These are phyloP conservation scores for Ampelomyces quisqualis DNA, from an alignment of 2,329 filamentous ascomycete species.

Conservation along the genomic window DNA sequence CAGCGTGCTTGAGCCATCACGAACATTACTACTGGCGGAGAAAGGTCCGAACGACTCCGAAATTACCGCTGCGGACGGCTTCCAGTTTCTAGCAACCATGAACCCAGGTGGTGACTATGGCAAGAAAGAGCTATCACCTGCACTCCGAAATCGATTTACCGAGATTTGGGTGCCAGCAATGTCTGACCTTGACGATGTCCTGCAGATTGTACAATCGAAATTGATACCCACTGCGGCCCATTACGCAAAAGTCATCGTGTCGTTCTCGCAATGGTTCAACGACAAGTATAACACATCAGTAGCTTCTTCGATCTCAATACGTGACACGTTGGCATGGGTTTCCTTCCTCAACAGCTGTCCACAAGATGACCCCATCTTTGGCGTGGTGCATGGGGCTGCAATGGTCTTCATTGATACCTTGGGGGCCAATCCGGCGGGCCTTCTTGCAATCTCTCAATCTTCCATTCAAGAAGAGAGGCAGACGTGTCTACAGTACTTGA, in stretches of 20 bases:
- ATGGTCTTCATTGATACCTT: slow-evolving; percentile 96
- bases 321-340: slow-evolving; percentile 91
- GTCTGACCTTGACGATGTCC: slow-evolving; percentile 79
- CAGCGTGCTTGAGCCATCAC: slow-evolving; percentile 86
- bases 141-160: slow-evolving; percentile 92
- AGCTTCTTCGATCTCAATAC: slow-evolving; percentile 78
- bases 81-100: slow-evolving; percentile 98
- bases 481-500: slow-evolving; percentile 71
- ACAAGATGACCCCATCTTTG: slow-evolving; percentile 51
- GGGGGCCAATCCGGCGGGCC: slow-evolving; percentile 88
- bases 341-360: slow-evolving; percentile 78
- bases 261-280: slow-evolving; percentile 93
- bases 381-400: slow-evolving; percentile 79
- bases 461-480: slow-evolving; percentile 70
- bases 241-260: slow-evolving; percentile 70
- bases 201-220: slow-evolving; percentile 82
- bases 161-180: slow-evolving; percentile 97
- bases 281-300: slow-evolving; percentile 72
- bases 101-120: slow-evolving; percentile 98
- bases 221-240: slow-evolving; percentile 58
- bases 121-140: slow-evolving; percentile 94
- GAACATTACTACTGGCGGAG: slow-evolving; percentile 86
- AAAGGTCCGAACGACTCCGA: slow-evolving; percentile 85
- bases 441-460: slow-evolving; percentile 71
- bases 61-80: slow-evolving; percentile 72